A percentile compares a stretch with the other conserved stretches of the same genome.
Conservation (phyloP, 2,329 filamentous ascomycete species). For the Botrytis elliptica region DNA sequence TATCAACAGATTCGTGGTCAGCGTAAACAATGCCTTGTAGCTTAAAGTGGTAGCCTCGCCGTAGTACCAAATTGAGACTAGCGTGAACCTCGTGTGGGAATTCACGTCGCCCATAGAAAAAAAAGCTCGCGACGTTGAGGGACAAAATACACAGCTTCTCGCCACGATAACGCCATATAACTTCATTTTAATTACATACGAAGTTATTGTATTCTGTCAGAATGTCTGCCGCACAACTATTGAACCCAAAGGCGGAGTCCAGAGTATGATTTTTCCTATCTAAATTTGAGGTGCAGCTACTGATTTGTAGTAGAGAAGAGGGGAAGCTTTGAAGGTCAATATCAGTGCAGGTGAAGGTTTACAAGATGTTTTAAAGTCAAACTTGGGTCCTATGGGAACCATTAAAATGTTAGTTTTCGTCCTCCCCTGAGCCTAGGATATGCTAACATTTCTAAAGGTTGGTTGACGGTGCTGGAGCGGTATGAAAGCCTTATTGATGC, state of each 20-base stretch:
- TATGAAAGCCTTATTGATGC: constrained; percentile 42
- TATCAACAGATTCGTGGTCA: constrained; percentile 6
- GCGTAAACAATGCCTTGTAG: not conserved
- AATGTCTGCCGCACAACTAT: constrained; percentile 97
- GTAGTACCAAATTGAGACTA: constrained; percentile 15
- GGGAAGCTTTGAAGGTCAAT: constrained; percentile 95
- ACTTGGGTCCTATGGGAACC: constrained; percentile 88
- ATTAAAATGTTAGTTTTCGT: constrained; percentile 77
- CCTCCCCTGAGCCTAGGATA: constrained; percentile 3
- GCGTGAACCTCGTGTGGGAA: constrained; percentile 17
- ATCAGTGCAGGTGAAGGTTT: constrained; percentile 93
- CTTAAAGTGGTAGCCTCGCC: constrained; percentile 8
- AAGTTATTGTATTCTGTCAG: constrained; percentile 29
- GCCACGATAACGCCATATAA: constrained; percentile 12
- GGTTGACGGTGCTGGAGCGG: constrained; percentile 68
- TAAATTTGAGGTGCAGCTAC: constrained; percentile 32
- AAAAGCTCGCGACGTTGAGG: constrained; percentile 21
- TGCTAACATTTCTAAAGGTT: constrained; percentile 49
- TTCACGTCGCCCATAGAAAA: constrained; percentile 22
- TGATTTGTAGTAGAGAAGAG: constrained; percentile 68
- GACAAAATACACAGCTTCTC: constrained; percentile 10
- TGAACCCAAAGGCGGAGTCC: constrained; percentile 98
- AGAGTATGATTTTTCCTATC: constrained; percentile 60
- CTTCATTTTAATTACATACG: constrained; percentile 22
- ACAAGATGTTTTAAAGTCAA: constrained; percentile 93